Conservation (phyloP, 345 rosid genomes). For the Eucalyptus pumila region DNA sequence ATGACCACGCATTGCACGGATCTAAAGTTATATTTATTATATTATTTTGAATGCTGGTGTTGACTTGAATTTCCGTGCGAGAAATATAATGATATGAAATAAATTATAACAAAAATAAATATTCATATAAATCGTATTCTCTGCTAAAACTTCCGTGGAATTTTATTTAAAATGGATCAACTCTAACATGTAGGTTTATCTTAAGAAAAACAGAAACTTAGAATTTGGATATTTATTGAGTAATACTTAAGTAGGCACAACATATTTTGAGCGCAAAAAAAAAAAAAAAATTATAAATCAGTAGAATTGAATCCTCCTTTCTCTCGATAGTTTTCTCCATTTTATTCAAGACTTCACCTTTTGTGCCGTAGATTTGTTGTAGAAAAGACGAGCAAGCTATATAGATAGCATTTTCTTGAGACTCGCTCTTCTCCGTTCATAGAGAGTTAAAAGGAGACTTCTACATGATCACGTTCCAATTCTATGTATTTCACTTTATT, state of each 20-base stretch:
- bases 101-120: not conserved
- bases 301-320: not conserved
- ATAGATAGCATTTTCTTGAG: not conserved
- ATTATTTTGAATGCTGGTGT: not conserved
- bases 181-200: not conserved
- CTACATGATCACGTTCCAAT: not conserved
- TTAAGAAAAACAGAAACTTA: not conserved
- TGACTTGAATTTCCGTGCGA: not conserved
- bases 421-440: not conserved
- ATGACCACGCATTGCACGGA: not conserved
- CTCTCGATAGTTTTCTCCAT: not conserved
- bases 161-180: not conserved
- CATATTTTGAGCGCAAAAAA: not conserved
- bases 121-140: not conserved
- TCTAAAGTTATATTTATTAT: not conserved
- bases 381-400: not conserved
- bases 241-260: not conserved
- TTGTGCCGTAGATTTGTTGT: not conserved
- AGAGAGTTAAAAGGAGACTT: not conserved
- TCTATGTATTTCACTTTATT: not conserved
- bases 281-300: not conserved
- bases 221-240: not conserved
- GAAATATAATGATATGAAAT: not conserved
- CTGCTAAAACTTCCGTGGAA: not conserved
- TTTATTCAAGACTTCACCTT: not conserved